A percentile compares a stretch with the other conserved stretches of the same genome.
Conservation (phyloP, 2,329 filamentous ascomycete genomes). For the Colletotrichum sp. region DNA sequence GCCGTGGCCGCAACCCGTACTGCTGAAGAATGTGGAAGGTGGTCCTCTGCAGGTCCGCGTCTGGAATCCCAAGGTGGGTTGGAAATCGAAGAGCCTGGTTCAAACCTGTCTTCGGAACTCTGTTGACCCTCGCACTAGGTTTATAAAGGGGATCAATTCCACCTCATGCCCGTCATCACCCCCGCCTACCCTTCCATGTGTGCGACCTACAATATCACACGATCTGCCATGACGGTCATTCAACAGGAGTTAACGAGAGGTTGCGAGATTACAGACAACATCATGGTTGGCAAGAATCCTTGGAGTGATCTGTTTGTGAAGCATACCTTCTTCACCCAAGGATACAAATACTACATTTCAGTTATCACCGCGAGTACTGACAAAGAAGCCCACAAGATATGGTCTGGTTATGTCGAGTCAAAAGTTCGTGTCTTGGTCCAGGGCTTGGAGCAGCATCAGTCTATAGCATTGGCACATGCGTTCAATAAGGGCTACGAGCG, state of each 20-base stretch:
- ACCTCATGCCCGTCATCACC: constrained; percentile 98
- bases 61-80: constrained; percentile 86
- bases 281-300: constrained; percentile 75
- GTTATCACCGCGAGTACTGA: constrained; percentile 83
- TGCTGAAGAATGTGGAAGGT: constrained; percentile 87
- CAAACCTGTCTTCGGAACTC: not conserved
- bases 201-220: constrained; percentile 90
- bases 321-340: constrained; percentile 91
- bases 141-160: constrained; percentile 80
- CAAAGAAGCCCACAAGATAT: constrained; percentile 83
- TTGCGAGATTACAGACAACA: constrained; percentile 77
- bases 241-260: constrained; percentile 82
- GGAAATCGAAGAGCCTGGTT: not conserved
- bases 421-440: constrained; percentile 87
- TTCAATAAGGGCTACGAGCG: constrained; percentile 95
- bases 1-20: constrained; percentile 93
- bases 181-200: constrained; percentile 98
- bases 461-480: constrained; percentile 83
- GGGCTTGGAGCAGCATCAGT: constrained; percentile 79
- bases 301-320: constrained; percentile 92
- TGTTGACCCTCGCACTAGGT: constrained; percentile 50
- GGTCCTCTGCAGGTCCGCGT: constrained; percentile 82
- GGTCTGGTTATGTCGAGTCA: constrained; percentile 93
- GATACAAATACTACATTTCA: constrained; percentile 95
- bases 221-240: constrained; percentile 85